Base-by-base conservation (phyloP, 2,329 filamentous ascomycete genomes). In the Pleoardoris graminearum region DNA sequence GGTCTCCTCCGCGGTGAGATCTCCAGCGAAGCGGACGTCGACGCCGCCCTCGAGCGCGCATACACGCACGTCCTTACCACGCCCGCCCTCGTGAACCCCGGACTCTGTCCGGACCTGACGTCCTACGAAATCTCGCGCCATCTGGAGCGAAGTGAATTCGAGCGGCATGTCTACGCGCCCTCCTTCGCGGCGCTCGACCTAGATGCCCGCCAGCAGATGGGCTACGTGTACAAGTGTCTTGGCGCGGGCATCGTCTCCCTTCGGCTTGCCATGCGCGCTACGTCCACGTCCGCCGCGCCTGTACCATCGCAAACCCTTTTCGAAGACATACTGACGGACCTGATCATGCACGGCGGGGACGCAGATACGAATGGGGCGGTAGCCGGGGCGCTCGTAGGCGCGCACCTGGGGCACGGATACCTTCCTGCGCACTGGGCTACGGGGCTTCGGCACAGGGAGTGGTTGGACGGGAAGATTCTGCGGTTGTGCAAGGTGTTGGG, bases 291-390 rank as follows among this genome's bases (percentile, higher is more conserved):
- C n/a, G n/a, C 41, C 16, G 36, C 21, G 4, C 7, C n/a, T 8
- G 11, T 55, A 14, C 29, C 41, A 27, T 32, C 50, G 14, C 41
- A 51, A 23, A 45, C 46, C 19, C 36, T 67, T 11, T 82, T 82
- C 54, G 79, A 82, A 62, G 64, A 72, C 5, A 66, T 80, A 10
- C 78, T 82, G 11, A 78, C 76, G 0, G 71, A 77, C 6, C 69
- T 83, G 12, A 74, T 79, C 30, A 80, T 82, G 77, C 71, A 76
- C 30, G 81, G 78, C 1, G 81, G 80, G 0, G 80, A 83, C 54
- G 79, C 80, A 3, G 80, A 82, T 54, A 82, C 80, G 0, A 82
- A 83, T 53, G 80, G 79, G 6, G 80, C 78, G 38, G 79, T 79
- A 48, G 79, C 80, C 0, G 80, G 80, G 0, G 78, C 79, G 0